phyloP scores from a whole-genome alignment of 805 yeast genomes.

The Candida berthetii region DNA sequence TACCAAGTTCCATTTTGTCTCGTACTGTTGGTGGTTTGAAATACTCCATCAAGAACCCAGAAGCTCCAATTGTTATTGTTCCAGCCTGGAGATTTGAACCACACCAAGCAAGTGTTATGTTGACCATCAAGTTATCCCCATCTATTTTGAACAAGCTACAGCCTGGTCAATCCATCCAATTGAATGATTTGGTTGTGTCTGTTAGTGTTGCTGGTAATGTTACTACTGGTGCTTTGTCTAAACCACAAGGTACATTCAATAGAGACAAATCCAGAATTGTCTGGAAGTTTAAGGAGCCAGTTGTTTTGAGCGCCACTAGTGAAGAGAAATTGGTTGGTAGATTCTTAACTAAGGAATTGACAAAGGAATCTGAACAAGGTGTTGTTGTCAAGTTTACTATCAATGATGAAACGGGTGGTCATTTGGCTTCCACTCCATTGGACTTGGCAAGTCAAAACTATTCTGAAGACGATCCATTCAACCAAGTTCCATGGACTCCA shows the following conservation, averaged over 20 bases:
- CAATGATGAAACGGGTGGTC: slow-evolving; percentile 34
- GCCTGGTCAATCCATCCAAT: slow-evolving; percentile 28
- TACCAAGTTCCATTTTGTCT: slow-evolving; percentile 45
- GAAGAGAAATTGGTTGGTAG: slow-evolving; percentile 81
- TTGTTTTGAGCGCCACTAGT: slow-evolving; percentile 24
- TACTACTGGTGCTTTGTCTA: slow-evolving; percentile 71
- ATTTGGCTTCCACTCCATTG: slow-evolving; percentile 35
- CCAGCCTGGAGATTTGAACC: slow-evolving; percentile 91
- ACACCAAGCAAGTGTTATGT: slow-evolving; percentile 79
- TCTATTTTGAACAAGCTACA: slow-evolving; percentile 28
- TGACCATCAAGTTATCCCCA: slow-evolving; percentile 57
- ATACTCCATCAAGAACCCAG: slow-evolving; percentile 49
- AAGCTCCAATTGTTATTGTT: slow-evolving; percentile 62
- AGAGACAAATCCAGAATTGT: slow-evolving; percentile 81
- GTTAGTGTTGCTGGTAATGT: slow-evolving; percentile 49
- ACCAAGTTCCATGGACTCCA: slow-evolving; percentile 26
- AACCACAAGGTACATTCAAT: slow-evolving; percentile 89
- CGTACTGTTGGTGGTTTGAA: slow-evolving; percentile 78
- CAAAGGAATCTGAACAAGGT: slow-evolving; percentile 69
- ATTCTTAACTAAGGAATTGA: slow-evolving; percentile 69
- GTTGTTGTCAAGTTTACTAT: slow-evolving; percentile 62
- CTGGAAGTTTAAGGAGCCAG: slow-evolving; percentile 59
- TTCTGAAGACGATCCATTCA: slow-evolving; percentile 32
- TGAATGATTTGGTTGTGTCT: slow-evolving; percentile 32
- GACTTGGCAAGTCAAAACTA: slow-evolving; percentile 29